These are phyloP conservation scores for Vigna angularis DNA, from an alignment of 306 rosid species.

Conservation along the genomic window DNA sequence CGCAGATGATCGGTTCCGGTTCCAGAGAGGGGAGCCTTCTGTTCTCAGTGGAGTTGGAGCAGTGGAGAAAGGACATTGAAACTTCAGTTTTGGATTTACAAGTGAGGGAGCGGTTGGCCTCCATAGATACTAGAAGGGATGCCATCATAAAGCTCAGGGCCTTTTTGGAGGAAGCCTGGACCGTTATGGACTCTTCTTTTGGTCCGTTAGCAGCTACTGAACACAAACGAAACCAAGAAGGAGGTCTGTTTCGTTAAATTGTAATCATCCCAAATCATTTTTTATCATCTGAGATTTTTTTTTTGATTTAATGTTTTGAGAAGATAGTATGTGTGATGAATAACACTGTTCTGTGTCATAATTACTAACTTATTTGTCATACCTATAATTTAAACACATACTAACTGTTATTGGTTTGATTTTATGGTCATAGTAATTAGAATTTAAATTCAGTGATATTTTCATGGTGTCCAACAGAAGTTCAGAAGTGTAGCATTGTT, in stretches of 20 bases:
- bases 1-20: conserved; percentile 26
- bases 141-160: conserved; percentile 47
- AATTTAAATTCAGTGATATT: not conserved
- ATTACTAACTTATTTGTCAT: not conserved
- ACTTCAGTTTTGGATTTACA: conserved; percentile 46
- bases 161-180: conserved; percentile 52
- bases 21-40: conserved; percentile 29
- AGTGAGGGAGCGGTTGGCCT: conserved; percentile 35
- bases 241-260: not conserved
- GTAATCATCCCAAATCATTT: not conserved
- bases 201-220: conserved; percentile 13
- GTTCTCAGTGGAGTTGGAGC: conserved; percentile 48
- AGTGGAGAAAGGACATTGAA: conserved; percentile 49
- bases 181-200: conserved; percentile 50
- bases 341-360: too few relatives aligned
- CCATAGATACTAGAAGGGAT: conserved; percentile 41
- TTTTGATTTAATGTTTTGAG: too few relatives aligned
- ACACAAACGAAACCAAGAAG: too few relatives aligned
- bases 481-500: not conserved
- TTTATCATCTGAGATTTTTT: not conserved
- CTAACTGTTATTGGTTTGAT: too few relatives aligned
- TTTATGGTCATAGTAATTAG: not conserved
- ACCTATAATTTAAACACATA: not conserved
- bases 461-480: conserved; percentile 33
- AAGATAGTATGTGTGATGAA: not conserved